These are phyloP conservation scores for Hypoxylon lienhwacheense DNA, from an alignment of 495 filamentous ascomycete species.

Conservation along the genomic window DNA sequence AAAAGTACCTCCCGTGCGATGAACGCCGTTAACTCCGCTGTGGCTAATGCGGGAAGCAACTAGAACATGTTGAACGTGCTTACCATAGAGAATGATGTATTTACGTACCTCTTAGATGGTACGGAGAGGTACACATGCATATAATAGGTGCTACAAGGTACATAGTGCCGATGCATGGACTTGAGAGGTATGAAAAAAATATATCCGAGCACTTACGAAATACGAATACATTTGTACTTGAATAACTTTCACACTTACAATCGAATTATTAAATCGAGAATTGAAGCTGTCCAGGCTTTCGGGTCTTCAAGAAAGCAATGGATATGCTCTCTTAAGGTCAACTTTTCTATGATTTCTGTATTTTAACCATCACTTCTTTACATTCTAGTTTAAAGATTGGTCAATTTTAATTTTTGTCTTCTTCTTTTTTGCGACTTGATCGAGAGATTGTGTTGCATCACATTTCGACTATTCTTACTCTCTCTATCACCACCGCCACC, in stretches of 20 bases:
- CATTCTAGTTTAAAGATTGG: background rate
- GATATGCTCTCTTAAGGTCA: conserved; percentile 8
- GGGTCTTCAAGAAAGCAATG: conserved; percentile 17
- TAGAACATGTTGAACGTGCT: conserved; percentile 28
- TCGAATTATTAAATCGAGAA: conserved; percentile 28
- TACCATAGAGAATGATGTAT: too few species aligned
- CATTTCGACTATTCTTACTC: conserved; percentile 4
- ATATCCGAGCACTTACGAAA: conserved; percentile 16
- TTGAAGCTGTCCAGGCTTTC: conserved; percentile 11
- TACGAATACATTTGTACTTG: too few species aligned
- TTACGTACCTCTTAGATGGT: too few species aligned
- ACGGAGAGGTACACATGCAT: too few species aligned
- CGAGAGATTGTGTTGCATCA: conserved; percentile 5
- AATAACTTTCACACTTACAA: too few species aligned
- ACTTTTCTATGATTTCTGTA: conserved; percentile 9
- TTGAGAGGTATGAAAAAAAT: too few species aligned
- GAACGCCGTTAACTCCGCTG: background rate
- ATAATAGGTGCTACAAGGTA: too few species aligned
- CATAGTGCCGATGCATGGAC: too few species aligned
- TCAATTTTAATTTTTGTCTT: too few species aligned
- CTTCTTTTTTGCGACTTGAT: too few species aligned
- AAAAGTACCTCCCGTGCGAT: too few species aligned
- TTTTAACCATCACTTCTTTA: conserved; percentile 7
- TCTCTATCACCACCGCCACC: conserved; percentile 19
- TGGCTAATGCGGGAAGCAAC: conserved; percentile 14